These are phyloP conservation scores for Colletotrichum tamarilloi DNA, from an alignment of 2,329 filamentous ascomycete genomes.

Conservation along the genomic window DNA sequence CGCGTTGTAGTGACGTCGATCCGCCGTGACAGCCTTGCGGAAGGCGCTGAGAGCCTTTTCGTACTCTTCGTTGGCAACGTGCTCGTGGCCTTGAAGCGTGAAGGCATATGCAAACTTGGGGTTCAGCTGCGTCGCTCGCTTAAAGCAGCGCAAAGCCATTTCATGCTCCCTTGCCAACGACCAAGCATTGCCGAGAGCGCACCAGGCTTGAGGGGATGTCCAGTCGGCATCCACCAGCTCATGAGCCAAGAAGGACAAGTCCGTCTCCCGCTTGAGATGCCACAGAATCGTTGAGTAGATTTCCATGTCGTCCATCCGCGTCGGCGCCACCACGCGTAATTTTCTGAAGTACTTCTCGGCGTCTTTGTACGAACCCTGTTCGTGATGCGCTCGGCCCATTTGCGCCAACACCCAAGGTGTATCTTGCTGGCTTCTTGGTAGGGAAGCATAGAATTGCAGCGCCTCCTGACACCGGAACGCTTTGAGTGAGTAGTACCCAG, in stretches of 20 bases:
- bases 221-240: slow-evolving; percentile 89
- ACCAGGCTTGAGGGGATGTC: slow-evolving; percentile 95
- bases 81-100: slow-evolving; percentile 95
- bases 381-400: slow-evolving; percentile 90
- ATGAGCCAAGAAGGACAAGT: slow-evolving; percentile 91
- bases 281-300: slow-evolving; percentile 99
- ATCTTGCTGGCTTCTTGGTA: slow-evolving; percentile 82
- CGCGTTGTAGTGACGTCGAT: slow-evolving; percentile 95
- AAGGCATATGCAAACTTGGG: slow-evolving; percentile 95
- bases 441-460: slow-evolving; percentile 75
- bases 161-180: slow-evolving; percentile 93
- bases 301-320: slow-evolving; percentile 93
- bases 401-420: slow-evolving; percentile 95
- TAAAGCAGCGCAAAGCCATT: slow-evolving; percentile 94
- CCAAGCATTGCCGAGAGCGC: slow-evolving; percentile 93
- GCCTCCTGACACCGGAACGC: slow-evolving; percentile 85
- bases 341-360: slow-evolving; percentile 88
- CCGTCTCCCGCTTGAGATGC: slow-evolving; percentile 93
- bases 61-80: slow-evolving; percentile 95
- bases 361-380: slow-evolving; percentile 86
- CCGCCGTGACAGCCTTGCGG: slow-evolving; percentile 84
- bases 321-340: slow-evolving; percentile 82
- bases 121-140: slow-evolving; percentile 90
- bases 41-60: slow-evolving; percentile 93
- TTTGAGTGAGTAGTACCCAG: slow-evolving; percentile 81